phyloP scores from a whole-genome alignment of 495 filamentous ascomycete species.

The Lichina pygmaea region DNA sequence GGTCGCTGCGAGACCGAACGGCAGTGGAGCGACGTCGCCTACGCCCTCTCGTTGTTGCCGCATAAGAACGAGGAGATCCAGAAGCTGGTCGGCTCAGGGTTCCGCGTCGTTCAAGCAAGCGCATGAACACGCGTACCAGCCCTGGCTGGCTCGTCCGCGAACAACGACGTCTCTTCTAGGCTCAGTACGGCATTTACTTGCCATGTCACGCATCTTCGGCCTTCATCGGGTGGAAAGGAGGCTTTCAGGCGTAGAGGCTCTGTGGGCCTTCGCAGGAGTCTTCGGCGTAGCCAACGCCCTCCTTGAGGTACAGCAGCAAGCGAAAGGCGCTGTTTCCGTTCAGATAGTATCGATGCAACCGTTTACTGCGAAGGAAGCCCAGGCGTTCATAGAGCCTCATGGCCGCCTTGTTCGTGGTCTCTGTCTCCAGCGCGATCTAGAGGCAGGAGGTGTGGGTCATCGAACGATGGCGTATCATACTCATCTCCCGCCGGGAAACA shows the following conservation, averaged over 20 bases:
- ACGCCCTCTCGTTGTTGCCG: conserved; percentile 61
- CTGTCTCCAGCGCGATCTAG: conserved; percentile 80
- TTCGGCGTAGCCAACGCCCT: conserved; percentile 19
- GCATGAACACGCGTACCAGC: conserved; percentile 16
- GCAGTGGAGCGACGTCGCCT: conserved; percentile 94
- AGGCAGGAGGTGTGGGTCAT: background rate
- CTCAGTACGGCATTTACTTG: no score
- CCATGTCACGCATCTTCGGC: no score
- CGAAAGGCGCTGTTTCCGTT: conserved; percentile 91
- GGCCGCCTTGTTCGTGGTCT: conserved; percentile 76
- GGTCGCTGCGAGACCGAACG: conserved; percentile 70
- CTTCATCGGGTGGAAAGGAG: background rate
- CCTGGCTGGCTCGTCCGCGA: background rate
- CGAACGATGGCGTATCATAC: no score
- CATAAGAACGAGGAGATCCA: conserved; percentile 96
- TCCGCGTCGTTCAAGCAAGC: conserved; percentile 47
- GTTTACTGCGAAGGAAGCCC: conserved; percentile 80
- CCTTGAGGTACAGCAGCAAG: conserved; percentile 59
- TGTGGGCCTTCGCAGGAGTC: conserved; percentile 8
- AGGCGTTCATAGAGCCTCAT: conserved; percentile 85
- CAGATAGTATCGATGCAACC: conserved; percentile 83
- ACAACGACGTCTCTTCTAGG: background rate
- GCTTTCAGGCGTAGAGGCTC: background rate
- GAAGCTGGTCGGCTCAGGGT: conserved; percentile 59
- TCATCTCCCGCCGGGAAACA: conserved; percentile 1